Evolutionary conservation across 352 stramenopile species (phyloP).

Genomic region (Phytophthora gonapodyides): DNA sequence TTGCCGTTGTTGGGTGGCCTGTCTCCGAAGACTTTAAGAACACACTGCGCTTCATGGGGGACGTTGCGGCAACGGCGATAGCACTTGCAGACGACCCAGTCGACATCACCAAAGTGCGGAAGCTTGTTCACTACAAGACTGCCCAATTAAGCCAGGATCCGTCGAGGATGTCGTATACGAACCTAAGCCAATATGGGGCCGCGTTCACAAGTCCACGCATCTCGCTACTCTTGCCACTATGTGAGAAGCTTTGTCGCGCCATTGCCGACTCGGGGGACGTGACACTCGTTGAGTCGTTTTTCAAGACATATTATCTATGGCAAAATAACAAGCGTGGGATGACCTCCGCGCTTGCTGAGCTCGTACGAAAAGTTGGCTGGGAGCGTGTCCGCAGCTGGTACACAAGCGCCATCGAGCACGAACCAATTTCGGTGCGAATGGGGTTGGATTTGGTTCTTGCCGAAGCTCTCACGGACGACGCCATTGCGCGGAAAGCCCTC

Average conservation of each 20-base stretch:
- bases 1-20: constrained; percentile 18
- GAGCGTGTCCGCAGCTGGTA: neutral
- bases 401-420: constrained; percentile 2
- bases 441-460: neutral
- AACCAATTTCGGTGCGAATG: constrained; percentile 3
- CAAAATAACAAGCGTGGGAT: constrained; percentile 9
- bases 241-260: constrained; percentile 3
- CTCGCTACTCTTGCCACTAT: neutral
- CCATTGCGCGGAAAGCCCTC: constrained; percentile 1
- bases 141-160: neutral
- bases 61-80: constrained; percentile 1
- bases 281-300: constrained; percentile 4
- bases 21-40: neutral
- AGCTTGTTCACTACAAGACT: neutral
- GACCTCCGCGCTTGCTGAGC: constrained; percentile 1
- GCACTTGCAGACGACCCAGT: constrained; percentile 11
- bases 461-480: constrained; percentile 1
- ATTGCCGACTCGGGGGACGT: neutral
- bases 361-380: constrained; percentile 14
- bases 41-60: constrained; percentile 11
- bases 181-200: no score
- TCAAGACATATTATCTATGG: constrained; percentile 10
- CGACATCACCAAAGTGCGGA: constrained; percentile 8
- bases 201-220: neutral
- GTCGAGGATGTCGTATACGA: no score